Evolutionary conservation across 1,139 yeast species (phyloP), one percentile per base, ranked within the genome.

Genomic region (Geotrichum bryndzae): DNA sequence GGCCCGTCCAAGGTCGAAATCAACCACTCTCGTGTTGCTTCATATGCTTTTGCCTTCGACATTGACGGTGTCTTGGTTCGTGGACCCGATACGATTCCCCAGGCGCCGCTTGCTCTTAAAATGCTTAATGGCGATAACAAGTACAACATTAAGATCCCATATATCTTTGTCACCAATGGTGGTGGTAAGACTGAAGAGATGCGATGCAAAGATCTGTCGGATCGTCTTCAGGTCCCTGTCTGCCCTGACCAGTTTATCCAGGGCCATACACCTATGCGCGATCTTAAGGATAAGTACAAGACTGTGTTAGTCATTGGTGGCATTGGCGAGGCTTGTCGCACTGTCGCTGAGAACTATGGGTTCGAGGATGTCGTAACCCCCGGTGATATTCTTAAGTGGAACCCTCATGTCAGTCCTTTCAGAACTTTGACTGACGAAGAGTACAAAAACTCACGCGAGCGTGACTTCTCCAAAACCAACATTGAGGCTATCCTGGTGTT

Each of bases 201-300:
- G 25, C 79, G 96, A 70, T 87, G 94, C 53, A 80, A 80, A 60
- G 92, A 88, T 68, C 79, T 89, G 70, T 79, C 86, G 48, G 77
- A 81, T 58, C 77, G 90, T 65, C 80, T 88, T 67, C 80, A 80
- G n/a, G 76, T 82, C 51, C 81, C 81, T 54, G 83, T 88, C 63
- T 82, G 87, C 7, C 84, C 85, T 48, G 91, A 86, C 59, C 96
- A 89, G 74, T 87, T 89, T 66, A 88, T 89, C 69, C 96, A 89
- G 74, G 95, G 96, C 61, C 96, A 88, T 73, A 89, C 96, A 1
- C 96, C 96, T 52, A 88, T 88, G 95, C 85, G 83, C 69, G 92
- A 87, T 70, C 79, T 89, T 70, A 87, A 86, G 25, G 81, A 80
- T 31, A 79, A 81, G 22, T 85, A 85, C 75, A 77, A 86, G 63